A percentile compares a stretch with the other conserved stretches of the same genome.
These are phyloP conservation scores for Cladosporium cucumerinum DNA, from an alignment of 2,329 filamentous ascomycete genomes.

Conservation along the genomic window DNA sequence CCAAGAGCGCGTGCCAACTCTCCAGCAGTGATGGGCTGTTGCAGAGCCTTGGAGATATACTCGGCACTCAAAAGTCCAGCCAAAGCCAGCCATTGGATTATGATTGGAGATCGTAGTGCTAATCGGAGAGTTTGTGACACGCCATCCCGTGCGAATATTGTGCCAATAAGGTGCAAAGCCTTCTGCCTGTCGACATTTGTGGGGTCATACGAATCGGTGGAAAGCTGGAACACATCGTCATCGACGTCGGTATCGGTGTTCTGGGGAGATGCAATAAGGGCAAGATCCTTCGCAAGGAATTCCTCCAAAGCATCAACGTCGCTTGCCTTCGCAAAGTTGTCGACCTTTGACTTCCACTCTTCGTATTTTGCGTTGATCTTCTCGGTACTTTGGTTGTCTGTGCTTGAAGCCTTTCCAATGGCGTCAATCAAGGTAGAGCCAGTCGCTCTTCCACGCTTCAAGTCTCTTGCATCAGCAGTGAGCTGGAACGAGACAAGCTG, in stretches of 20 bases:
- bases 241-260: slow-evolving; percentile 13
- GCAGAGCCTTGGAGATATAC: slow-evolving; percentile 43
- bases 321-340: slow-evolving; percentile 22
- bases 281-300: slow-evolving; percentile 29
- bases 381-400: not conserved
- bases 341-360: slow-evolving; percentile 30
- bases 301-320: slow-evolving; percentile 29
- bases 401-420: slow-evolving; percentile 56
- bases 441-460: slow-evolving; percentile 36
- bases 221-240: slow-evolving; percentile 44
- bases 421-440: slow-evolving; percentile 54
- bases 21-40: slow-evolving; percentile 5
- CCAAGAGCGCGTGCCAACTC: slow-evolving; percentile 8
- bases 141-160: slow-evolving; percentile 41
- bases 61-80: slow-evolving; percentile 49
- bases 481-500: slow-evolving; percentile 65
- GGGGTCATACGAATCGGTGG: slow-evolving; percentile 32
- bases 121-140: slow-evolving; percentile 18
- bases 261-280: slow-evolving; percentile 14
- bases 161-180: slow-evolving; percentile 54
- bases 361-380: slow-evolving; percentile 19
- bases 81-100: slow-evolving; percentile 59
- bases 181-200: slow-evolving; percentile 61
- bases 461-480: slow-evolving; percentile 28
- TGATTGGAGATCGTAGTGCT: slow-evolving; percentile 40